These are phyloP conservation scores for Grammothele lineata DNA, from an alignment of 768 basidiomycete species.

Conservation along the genomic window DNA sequence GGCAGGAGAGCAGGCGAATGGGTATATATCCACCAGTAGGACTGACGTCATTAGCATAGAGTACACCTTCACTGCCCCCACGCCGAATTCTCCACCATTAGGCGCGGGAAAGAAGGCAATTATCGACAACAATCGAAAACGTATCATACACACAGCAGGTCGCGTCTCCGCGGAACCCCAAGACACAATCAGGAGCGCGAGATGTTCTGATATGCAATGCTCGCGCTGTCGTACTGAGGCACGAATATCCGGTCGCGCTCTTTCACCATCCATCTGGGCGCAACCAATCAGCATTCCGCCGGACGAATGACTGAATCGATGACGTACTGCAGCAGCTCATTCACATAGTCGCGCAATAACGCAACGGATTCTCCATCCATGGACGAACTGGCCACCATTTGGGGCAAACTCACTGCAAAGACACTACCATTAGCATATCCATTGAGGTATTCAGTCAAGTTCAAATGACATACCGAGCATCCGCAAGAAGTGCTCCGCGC, in stretches of 20 bases:
- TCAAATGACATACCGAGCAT: constrained; percentile 67
- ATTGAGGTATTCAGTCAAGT: neutral
- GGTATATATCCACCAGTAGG: neutral
- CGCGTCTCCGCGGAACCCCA: no score
- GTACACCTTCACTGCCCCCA: no score
- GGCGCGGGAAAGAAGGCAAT: no score
- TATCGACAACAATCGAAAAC: no score
- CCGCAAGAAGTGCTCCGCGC: constrained; percentile 88
- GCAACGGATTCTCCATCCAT: constrained; percentile 85
- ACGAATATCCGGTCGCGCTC: constrained; percentile 73
- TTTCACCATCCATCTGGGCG: constrained; percentile 68
- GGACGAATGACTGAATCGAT: neutral
- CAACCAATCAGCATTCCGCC: neutral
- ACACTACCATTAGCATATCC: neutral
- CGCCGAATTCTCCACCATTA: no score
- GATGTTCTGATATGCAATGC: constrained; percentile 76
- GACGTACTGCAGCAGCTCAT: constrained; percentile 77
- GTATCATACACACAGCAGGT: no score
- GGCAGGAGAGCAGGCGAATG: neutral
- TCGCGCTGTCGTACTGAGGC: constrained; percentile 74
- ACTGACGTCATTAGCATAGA: constrained; percentile 17
- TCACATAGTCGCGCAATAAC: constrained; percentile 84
- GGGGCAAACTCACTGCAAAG: constrained; percentile 77
- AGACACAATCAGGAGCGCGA: constrained; percentile 53
- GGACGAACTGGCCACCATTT: constrained; percentile 84